Evolutionary conservation across 495 filamentous ascomycete species (phyloP).

Genomic region (Saxophila tyrrhenica): DNA sequence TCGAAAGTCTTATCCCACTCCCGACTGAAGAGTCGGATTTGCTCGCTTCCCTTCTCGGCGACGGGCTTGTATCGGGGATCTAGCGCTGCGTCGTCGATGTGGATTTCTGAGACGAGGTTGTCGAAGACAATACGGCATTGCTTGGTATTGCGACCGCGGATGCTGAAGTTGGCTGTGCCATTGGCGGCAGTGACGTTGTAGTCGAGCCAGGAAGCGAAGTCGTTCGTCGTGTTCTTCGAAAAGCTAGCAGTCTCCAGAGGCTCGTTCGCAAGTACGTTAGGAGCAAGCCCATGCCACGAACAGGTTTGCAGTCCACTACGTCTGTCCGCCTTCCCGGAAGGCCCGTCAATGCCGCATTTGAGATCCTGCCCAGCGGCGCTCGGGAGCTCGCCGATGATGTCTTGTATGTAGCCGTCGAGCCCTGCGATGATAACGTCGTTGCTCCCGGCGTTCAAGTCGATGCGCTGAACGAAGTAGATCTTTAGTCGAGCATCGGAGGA

Average conservation of each 20-base stretch:
- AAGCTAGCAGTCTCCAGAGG: neutral
- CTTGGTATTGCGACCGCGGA: slow-evolving; percentile 56
- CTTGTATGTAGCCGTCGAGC: slow-evolving; percentile 56
- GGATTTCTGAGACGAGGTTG: slow-evolving; percentile 48
- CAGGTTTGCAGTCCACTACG: slow-evolving; percentile 47
- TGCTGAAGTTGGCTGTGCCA: slow-evolving; percentile 41
- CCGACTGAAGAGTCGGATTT: slow-evolving; percentile 61
- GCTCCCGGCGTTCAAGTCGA: slow-evolving; percentile 61
- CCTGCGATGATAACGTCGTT: slow-evolving; percentile 54
- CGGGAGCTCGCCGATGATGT: slow-evolving; percentile 57
- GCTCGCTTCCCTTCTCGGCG: slow-evolving; percentile 39
- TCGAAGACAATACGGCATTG: slow-evolving; percentile 58
- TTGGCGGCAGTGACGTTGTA: slow-evolving; percentile 42
- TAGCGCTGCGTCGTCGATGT: slow-evolving; percentile 44
- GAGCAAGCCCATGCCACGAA: slow-evolving; percentile 56
- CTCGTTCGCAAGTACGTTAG: slow-evolving; percentile 41
- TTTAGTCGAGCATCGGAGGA: slow-evolving; percentile 68
- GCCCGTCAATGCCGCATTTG: slow-evolving; percentile 35
- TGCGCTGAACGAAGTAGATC: slow-evolving; percentile 69
- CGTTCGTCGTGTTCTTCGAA: neutral
- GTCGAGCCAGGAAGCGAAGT: slow-evolving; percentile 28
- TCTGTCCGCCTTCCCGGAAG: slow-evolving; percentile 4
- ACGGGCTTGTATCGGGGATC: slow-evolving; percentile 46
- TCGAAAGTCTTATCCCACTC: slow-evolving; percentile 64
- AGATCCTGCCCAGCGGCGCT: slow-evolving; percentile 53